phyloP scores from a whole-genome alignment of 2,329 filamentous ascomycete genomes.

The Annulohypoxylon truncatum region DNA sequence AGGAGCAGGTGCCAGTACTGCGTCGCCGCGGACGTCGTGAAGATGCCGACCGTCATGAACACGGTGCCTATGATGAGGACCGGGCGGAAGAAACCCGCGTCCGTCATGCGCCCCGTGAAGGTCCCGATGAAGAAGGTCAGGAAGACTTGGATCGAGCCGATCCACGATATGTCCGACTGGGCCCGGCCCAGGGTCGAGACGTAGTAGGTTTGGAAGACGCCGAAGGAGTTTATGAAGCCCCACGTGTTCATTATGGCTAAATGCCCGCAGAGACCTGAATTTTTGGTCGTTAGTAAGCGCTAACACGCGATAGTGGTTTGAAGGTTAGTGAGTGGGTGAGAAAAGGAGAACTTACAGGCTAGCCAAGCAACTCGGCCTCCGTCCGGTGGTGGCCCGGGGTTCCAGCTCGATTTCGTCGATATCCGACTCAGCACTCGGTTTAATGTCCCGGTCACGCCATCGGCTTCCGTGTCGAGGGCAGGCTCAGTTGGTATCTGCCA shows the following conservation, averaged over 20 bases:
- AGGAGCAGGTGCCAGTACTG: slow-evolving; percentile 68
- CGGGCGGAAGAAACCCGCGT: slow-evolving; percentile 64
- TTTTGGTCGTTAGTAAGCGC: slow-evolving; percentile 2
- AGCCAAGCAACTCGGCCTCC: slow-evolving; percentile 62
- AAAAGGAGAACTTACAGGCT: slow-evolving; percentile 51
- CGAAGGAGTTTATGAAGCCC: slow-evolving; percentile 67
- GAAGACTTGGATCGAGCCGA: slow-evolving; percentile 66
- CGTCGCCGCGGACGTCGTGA: slow-evolving; percentile 57
- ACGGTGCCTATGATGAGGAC: slow-evolving; percentile 55
- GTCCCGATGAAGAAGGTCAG: slow-evolving; percentile 66
- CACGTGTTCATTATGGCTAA: slow-evolving; percentile 64
- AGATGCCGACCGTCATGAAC: slow-evolving; percentile 60
- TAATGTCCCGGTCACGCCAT: slow-evolving; percentile 47
- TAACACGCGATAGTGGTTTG: not conserved
- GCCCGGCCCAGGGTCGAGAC: slow-evolving; percentile 52
- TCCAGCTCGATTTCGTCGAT: slow-evolving; percentile 55
- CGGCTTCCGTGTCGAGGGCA: slow-evolving; percentile 42
- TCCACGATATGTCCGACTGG: slow-evolving; percentile 63
- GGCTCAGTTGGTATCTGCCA: slow-evolving; percentile 42
- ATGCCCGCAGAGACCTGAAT: slow-evolving; percentile 56
- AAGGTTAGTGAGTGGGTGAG: not conserved
- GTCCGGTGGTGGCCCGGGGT: slow-evolving; percentile 62
- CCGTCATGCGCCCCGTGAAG: slow-evolving; percentile 64
- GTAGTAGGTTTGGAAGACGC: slow-evolving; percentile 68
- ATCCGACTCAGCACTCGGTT: slow-evolving; percentile 56